Evolutionary conservation across 176 grass and related monocot species (phyloP).

Genomic region (Musa acuminata): DNA sequence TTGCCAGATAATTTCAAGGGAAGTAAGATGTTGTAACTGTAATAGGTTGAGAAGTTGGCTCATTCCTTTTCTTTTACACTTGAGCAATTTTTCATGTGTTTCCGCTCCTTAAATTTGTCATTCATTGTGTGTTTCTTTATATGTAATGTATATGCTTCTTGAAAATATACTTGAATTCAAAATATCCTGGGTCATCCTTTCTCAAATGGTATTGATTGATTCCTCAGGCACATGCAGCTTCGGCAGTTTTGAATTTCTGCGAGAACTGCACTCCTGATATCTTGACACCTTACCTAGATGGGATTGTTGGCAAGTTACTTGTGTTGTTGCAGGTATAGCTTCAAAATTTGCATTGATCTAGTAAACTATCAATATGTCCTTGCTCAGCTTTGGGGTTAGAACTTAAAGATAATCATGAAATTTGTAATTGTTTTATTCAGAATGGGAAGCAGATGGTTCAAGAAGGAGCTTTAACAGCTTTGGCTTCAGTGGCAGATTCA

Average conservation of each 20-base stretch:
- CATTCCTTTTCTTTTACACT: no score
- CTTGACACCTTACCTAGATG: conserved; percentile 88
- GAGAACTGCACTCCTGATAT: conserved; percentile 97
- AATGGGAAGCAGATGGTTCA: conserved; percentile 99
- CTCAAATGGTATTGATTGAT: background rate
- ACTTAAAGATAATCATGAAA: background rate
- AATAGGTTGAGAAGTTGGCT: no score
- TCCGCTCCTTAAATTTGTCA: background rate
- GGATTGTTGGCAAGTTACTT: conserved; percentile 91
- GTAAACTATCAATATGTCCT: background rate
- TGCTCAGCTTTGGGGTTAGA: no score
- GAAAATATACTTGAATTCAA: background rate
- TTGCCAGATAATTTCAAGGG: no score
- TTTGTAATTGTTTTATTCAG: conserved; percentile 27
- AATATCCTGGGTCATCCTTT: background rate
- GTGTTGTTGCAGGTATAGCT: conserved; percentile 68
- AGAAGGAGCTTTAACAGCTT: conserved; percentile 91
- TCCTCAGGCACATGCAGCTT: conserved; percentile 85
- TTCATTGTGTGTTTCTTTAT: background rate
- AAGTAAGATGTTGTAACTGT: no score
- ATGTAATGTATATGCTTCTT: background rate
- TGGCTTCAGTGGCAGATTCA: conserved; percentile 98
- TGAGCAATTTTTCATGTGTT: background rate
- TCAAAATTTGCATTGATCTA: background rate
- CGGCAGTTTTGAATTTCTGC: conserved; percentile 90